Conservation (phyloP, 1,284 basidiomycete species). For the Ceratobasidium sp. region DNA sequence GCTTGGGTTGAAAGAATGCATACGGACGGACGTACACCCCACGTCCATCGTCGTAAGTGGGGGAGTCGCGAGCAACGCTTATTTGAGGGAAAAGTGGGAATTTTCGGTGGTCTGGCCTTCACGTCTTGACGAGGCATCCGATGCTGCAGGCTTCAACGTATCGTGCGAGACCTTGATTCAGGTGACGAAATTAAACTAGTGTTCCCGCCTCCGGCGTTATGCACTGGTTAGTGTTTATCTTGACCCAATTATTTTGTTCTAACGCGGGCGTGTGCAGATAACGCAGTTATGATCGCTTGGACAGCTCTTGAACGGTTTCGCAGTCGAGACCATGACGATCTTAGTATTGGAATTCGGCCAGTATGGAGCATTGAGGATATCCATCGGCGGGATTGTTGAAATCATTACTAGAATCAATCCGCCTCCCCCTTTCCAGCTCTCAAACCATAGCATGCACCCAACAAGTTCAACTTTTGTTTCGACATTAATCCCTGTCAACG, state of each 20-base stretch:
- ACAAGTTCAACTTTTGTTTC: conserved; percentile 2
- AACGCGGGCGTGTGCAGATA: conserved; percentile 62
- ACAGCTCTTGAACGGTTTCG: conserved; percentile 82
- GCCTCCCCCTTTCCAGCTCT: not conserved
- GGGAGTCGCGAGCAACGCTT: conserved; percentile 86
- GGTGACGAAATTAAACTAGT: conserved; percentile 53
- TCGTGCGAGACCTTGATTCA: not conserved
- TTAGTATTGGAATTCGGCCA: conserved; percentile 61
- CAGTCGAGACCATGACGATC: conserved; percentile 63
- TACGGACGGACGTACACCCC: conserved; percentile 55
- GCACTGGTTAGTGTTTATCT: conserved; percentile 69
- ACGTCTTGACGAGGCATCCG: not conserved
- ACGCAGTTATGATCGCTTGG: conserved; percentile 95
- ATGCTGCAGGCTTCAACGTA: not conserved
- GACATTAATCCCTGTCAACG: not conserved
- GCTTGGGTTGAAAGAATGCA: conserved; percentile 64
- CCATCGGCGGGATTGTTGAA: not conserved
- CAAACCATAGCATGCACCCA: not conserved
- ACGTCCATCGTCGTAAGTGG: conserved; percentile 79
- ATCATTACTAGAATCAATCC: not conserved
- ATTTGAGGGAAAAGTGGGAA: conserved; percentile 67
- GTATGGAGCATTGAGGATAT: conserved; percentile 77
- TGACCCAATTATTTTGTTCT: conserved; percentile 8
- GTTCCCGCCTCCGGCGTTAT: conserved; percentile 77
- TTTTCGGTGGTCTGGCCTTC: not conserved